These are phyloP conservation scores for Schizochytrium sp. DNA, from an alignment of 108 stramenopile genomes.

Conservation along the genomic window DNA sequence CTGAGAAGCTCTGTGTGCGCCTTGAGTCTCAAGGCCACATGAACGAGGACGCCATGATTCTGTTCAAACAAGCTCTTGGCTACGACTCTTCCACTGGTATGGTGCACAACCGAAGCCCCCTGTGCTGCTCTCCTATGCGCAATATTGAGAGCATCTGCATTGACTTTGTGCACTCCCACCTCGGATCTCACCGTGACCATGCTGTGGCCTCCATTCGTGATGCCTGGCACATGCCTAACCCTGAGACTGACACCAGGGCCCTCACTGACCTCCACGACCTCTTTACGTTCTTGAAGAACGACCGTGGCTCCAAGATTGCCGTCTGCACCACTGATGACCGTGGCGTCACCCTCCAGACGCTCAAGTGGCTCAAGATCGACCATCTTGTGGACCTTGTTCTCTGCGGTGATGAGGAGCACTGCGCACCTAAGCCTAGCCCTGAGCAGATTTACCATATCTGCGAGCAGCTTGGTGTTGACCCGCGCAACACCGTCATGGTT, in stretches of 20 bases:
- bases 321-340: slow-evolving; percentile 57
- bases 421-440: neutral
- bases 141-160: slow-evolving; percentile 43
- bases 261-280: slow-evolving; percentile 49
- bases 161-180: slow-evolving; percentile 38
- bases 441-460: slow-evolving; percentile 7
- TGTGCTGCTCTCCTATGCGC: slow-evolving; percentile 60
- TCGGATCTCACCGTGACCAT: neutral
- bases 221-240: slow-evolving; percentile 52
- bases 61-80: slow-evolving; percentile 38
- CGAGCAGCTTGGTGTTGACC: slow-evolving; percentile 24
- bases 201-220: slow-evolving; percentile 9
- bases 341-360: slow-evolving; percentile 17
- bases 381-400: slow-evolving; percentile 29
- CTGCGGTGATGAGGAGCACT: slow-evolving; percentile 41
- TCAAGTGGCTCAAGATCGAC: slow-evolving; percentile 15
- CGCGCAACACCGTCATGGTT: slow-evolving; percentile 48
- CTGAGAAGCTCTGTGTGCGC: slow-evolving; percentile 23
- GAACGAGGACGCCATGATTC: slow-evolving; percentile 15
- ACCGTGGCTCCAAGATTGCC: slow-evolving; percentile 49
- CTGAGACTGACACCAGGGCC: slow-evolving; percentile 22
- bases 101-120: slow-evolving; percentile 18
- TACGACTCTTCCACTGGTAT: neutral
- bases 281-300: neutral
- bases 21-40: slow-evolving; percentile 36